Percentiles rank a stretch among this genome's conserved stretches.
Conservation (phyloP, 2,329 filamentous ascomycete species). For the Purpureocillium lavendulum region DNA sequence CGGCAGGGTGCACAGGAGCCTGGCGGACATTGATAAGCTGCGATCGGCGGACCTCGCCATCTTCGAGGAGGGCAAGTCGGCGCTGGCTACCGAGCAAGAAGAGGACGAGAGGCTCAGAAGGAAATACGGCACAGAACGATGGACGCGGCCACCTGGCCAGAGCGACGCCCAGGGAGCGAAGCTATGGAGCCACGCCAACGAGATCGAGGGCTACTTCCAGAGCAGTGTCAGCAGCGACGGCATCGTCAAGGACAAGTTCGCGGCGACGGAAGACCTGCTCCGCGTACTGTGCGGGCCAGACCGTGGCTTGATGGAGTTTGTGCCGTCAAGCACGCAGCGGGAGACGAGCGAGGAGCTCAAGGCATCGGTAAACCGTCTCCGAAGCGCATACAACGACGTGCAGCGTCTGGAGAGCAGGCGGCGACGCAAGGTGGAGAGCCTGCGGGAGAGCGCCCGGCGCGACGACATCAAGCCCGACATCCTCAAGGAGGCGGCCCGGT, state of each 20-base stretch:
- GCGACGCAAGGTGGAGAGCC: constrained; percentile 66
- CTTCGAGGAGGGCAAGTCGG: constrained; percentile 75
- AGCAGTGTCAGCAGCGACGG: constrained; percentile 47
- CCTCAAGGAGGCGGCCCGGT: constrained; percentile 69
- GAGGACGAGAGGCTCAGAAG: constrained; percentile 70
- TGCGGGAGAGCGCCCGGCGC: constrained; percentile 70
- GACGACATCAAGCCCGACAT: constrained; percentile 89
- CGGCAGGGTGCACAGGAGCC: constrained; percentile 65
- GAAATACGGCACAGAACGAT: constrained; percentile 82
- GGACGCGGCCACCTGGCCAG: constrained; percentile 63
- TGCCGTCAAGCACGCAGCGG: constrained; percentile 74
- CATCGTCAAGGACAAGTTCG: constrained; percentile 69
- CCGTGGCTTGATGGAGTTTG: constrained; percentile 74
- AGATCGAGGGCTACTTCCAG: constrained; percentile 83
- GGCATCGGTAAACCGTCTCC: constrained; percentile 65
- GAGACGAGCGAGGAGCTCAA: constrained; percentile 76
- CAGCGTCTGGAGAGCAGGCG: constrained; percentile 74
- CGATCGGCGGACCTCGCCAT: constrained; percentile 68
- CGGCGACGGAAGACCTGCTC: constrained; percentile 66
- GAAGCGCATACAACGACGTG: constrained; percentile 77
- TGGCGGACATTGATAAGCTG: constrained; percentile 86
- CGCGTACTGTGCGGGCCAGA: constrained; percentile 71
- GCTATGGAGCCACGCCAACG: constrained; percentile 64
- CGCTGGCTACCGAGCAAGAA: constrained; percentile 70
- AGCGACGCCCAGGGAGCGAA: constrained; percentile 58